Percentiles rank a stretch among this genome's conserved stretches.
Conservation (phyloP, 2,329 filamentous ascomycete genomes). For the Colletotrichum graminicola region DNA sequence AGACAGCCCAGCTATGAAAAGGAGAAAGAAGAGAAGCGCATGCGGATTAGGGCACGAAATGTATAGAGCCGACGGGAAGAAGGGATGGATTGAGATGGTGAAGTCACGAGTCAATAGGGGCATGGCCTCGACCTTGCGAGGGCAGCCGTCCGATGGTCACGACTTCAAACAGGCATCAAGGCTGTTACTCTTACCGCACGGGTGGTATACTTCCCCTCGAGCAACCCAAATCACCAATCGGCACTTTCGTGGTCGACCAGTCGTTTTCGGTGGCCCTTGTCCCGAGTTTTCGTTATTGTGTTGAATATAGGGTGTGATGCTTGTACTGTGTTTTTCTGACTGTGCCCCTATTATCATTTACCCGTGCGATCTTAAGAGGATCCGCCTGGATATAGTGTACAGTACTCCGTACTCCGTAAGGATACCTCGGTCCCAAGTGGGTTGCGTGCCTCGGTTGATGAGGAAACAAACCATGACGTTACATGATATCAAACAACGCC, state of each 20-base stretch:
- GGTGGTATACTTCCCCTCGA: neutral
- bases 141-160: conserved; percentile 4
- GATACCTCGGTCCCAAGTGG: conserved; percentile 22
- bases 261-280: neutral
- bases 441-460: neutral
- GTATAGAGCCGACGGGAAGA: conserved; percentile 8
- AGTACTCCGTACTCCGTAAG: too few relatives aligned
- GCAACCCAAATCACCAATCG: conserved; percentile 20
- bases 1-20: neutral
- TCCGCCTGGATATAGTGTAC: too few relatives aligned
- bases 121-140: neutral
- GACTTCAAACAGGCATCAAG: neutral
- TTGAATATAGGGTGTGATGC: too few relatives aligned
- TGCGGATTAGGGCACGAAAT: neutral
- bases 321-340: too few relatives aligned
- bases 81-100: neutral
- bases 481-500: conserved; percentile 29
- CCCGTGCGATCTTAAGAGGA: too few relatives aligned
- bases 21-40: neutral
- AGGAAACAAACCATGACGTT: conserved; percentile 11
- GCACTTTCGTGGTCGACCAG: conserved; percentile 3
- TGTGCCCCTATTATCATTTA: too few relatives aligned
- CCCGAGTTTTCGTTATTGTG: conserved; percentile 9
- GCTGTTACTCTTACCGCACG: neutral
- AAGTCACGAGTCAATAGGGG: conserved; percentile 5